A percentile compares a stretch with the other conserved stretches of the same genome.
These are phyloP conservation scores for Heritiera fomes DNA, from an alignment of 345 rosid genomes.

Conservation along the genomic window DNA sequence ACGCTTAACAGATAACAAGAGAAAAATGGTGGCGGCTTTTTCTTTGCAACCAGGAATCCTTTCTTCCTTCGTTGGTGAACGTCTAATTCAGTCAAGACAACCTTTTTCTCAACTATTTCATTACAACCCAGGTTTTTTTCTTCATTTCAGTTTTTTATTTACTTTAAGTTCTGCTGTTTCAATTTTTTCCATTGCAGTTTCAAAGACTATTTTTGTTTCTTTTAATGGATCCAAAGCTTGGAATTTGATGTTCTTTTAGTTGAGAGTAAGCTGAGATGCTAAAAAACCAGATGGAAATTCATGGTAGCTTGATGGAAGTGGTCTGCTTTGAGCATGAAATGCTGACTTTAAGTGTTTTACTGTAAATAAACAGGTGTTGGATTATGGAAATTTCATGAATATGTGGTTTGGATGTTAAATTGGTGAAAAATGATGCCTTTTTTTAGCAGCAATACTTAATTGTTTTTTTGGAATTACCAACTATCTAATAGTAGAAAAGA, in stretches of 20 bases:
- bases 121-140: conserved; percentile 47
- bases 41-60: conserved; percentile 63
- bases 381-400: neutral
- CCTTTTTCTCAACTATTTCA: conserved; percentile 53
- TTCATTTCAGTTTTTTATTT: neutral
- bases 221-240: neutral
- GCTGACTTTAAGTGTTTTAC: neutral
- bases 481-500: neutral
- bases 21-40: conserved; percentile 57
- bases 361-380: neutral
- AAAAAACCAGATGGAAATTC: neutral
- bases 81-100: conserved; percentile 45
- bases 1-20: conserved; percentile 23
- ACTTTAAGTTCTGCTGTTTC: neutral
- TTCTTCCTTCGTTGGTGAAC: conserved; percentile 54
- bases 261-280: neutral
- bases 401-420: neutral
- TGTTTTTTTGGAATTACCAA: neutral
- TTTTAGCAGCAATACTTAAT: neutral
- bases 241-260: neutral
- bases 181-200: neutral
- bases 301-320: neutral
- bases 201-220: neutral
- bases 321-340: neutral
- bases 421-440: neutral